Evolutionary conservation across 805 yeast species (phyloP).

Genomic region (Ogataea neopini): DNA sequence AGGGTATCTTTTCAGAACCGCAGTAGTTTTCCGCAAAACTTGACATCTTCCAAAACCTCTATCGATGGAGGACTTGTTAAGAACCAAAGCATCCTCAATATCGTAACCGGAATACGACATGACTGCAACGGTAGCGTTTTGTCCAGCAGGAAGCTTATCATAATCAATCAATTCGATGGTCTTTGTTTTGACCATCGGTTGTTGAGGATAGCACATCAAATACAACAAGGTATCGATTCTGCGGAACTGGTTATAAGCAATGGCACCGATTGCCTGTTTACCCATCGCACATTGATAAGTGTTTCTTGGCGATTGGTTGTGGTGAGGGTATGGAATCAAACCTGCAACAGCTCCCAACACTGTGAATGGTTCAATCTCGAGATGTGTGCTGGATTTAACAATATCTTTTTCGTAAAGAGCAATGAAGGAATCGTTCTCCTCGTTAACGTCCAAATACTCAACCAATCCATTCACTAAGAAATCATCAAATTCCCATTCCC

Average conservation of each 20-base stretch:
- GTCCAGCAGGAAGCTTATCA: conserved; percentile 97
- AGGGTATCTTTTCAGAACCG: conserved; percentile 86
- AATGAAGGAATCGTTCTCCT: conserved; percentile 91
- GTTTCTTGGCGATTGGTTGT: conserved; percentile 89
- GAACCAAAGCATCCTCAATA: conserved; percentile 97
- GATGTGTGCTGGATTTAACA: conserved; percentile 66
- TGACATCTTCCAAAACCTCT: conserved; percentile 98
- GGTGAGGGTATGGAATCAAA: conserved; percentile 88
- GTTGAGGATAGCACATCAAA: conserved; percentile 98
- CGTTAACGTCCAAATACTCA: conserved; percentile 95
- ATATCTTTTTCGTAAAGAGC: conserved; percentile 82
- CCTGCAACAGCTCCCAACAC: conserved; percentile 93
- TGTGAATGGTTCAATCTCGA: conserved; percentile 95
- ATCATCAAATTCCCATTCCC: conserved; percentile 87
- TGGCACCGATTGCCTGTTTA: conserved; percentile 99
- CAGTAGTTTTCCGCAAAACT: conserved; percentile 87
- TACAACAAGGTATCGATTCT: conserved; percentile 93
- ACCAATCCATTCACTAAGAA: conserved; percentile 83
- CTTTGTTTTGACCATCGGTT: conserved; percentile 97
- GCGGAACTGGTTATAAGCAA: conserved; percentile 93
- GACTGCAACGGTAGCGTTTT: conserved; percentile 97
- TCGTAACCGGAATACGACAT: conserved; percentile 99
- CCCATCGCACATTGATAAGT: conserved; percentile 97
- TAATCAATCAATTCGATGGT: conserved; percentile 94
- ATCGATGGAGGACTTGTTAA: conserved; percentile 90